These are phyloP conservation scores for Pyrrhoderma noxium DNA, from an alignment of 1,284 basidiomycete genomes.

Conservation along the genomic window DNA sequence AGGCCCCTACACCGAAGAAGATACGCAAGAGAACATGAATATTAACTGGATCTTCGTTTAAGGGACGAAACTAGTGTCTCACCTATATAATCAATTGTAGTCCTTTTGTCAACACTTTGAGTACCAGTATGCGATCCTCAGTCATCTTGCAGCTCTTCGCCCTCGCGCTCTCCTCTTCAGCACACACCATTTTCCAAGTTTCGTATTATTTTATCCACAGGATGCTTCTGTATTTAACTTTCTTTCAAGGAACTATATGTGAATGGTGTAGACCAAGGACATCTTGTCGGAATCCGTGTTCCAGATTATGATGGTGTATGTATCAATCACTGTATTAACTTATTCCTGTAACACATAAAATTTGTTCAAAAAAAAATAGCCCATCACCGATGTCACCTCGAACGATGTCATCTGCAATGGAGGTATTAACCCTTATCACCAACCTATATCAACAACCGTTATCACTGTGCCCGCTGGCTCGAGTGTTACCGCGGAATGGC, in stretches of 20 bases:
- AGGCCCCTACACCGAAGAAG: too few relatives aligned
- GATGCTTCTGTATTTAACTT: background rate
- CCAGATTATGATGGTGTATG: constrained; percentile 44
- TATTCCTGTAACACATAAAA: too few relatives aligned
- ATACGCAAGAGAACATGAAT: too few relatives aligned
- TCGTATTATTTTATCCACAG: background rate
- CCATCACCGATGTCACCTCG: constrained; percentile 46
- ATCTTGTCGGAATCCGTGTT: constrained; percentile 39
- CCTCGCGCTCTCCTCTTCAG: constrained; percentile 20
- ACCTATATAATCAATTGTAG: too few relatives aligned
- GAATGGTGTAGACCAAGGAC: constrained; percentile 43
- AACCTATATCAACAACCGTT: constrained; percentile 41
- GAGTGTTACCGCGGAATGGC: constrained; percentile 46
- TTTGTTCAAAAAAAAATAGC: too few relatives aligned
- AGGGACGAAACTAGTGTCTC: too few relatives aligned
- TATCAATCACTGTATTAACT: constrained; percentile 9
- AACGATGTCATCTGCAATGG: constrained; percentile 56
- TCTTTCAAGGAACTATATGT: constrained; percentile 34
- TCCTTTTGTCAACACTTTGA: too few relatives aligned
- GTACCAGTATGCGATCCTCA: too few relatives aligned
- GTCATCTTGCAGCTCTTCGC: too few relatives aligned
- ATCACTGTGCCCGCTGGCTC: constrained; percentile 45
- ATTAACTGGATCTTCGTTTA: too few relatives aligned
- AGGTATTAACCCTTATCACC: constrained; percentile 52
- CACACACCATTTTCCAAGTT: constrained; percentile 46